Conservation (phyloP, 768 basidiomycete species). For the Lentinula aciculospora region DNA sequence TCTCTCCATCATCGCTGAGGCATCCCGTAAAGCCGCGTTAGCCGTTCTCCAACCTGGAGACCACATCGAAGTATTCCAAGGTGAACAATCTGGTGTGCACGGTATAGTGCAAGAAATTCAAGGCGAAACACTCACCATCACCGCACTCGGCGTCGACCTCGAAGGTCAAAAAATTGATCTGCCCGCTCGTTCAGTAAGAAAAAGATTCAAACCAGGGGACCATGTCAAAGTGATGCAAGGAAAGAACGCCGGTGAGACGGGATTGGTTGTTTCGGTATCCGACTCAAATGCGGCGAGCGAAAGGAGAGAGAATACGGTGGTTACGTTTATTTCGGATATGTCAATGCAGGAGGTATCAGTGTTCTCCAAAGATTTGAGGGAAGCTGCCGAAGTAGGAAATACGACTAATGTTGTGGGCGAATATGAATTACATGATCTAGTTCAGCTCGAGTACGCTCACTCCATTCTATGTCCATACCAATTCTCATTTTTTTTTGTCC, state of each 20-base stretch:
- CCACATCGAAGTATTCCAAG: constrained; percentile 95
- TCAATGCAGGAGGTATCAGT: constrained; percentile 96
- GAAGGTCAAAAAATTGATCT: constrained; percentile 84
- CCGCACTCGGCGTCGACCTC: constrained; percentile 74
- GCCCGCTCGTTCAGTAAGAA: constrained; percentile 84
- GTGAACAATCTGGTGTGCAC: constrained; percentile 89
- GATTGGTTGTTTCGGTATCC: constrained; percentile 87
- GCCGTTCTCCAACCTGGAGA: constrained; percentile 96
- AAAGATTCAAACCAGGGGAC: constrained; percentile 94
- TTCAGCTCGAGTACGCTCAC: constrained; percentile 83
- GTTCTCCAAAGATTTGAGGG: constrained; percentile 94
- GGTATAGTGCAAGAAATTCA: constrained; percentile 89
- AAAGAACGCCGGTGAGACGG: constrained; percentile 91
- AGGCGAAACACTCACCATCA: constrained; percentile 82
- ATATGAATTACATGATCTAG: constrained; percentile 94
- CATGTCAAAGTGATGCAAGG: constrained; percentile 99
- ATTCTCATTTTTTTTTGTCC: constrained; percentile 7
- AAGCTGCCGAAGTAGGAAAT: constrained; percentile 95
- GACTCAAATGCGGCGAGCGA: constrained; percentile 44
- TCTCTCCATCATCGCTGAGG: constrained; percentile 87
- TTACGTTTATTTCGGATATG: constrained; percentile 97
- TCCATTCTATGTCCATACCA: background rate
- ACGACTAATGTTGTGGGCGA: constrained; percentile 86
- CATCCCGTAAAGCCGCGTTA: constrained; percentile 86
- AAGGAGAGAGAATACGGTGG: constrained; percentile 34